These are phyloP conservation scores for Dryas drummondii DNA, from an alignment of 306 rosid genomes.

Conservation along the genomic window DNA sequence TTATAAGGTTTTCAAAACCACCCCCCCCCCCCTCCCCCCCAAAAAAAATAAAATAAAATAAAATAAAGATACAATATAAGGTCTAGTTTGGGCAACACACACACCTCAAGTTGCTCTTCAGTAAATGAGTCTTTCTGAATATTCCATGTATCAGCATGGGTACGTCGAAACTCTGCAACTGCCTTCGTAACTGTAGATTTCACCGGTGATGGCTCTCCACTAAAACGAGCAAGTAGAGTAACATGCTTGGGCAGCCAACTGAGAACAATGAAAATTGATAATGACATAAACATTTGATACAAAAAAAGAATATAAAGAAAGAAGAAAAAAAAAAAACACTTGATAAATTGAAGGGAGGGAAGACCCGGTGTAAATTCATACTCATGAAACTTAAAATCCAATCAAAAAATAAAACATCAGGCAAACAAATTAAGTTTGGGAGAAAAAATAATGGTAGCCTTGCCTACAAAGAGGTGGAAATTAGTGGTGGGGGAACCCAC, in stretches of 20 bases:
- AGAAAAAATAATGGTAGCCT: neutral
- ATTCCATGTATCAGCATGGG: constrained; percentile 99
- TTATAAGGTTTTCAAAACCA: too few species aligned
- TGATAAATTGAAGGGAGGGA: neutral
- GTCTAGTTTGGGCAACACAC: neutral
- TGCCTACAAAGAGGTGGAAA: neutral
- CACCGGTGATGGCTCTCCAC: constrained; percentile 90
- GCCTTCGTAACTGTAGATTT: constrained; percentile 96
- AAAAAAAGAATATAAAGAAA: neutral
- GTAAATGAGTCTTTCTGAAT: constrained; percentile 85
- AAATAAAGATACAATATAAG: neutral
- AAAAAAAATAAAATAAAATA: too few species aligned
- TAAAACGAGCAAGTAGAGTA: constrained; percentile 85
- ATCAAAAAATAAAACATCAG: too few species aligned
- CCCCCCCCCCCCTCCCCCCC: too few species aligned
- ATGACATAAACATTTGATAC: neutral
- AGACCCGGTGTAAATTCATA: neutral
- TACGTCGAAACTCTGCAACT: constrained; percentile 94
- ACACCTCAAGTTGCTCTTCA: constrained; percentile 94
- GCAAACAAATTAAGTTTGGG: neutral
- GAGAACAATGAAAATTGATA: constrained; percentile 25
- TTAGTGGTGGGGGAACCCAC: neutral
- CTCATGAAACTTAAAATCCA: neutral
- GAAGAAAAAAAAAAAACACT: neutral
- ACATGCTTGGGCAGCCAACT: constrained; percentile 98